Conservation (phyloP, 768 basidiomycete genomes). For the Tulasnella sp. region DNA sequence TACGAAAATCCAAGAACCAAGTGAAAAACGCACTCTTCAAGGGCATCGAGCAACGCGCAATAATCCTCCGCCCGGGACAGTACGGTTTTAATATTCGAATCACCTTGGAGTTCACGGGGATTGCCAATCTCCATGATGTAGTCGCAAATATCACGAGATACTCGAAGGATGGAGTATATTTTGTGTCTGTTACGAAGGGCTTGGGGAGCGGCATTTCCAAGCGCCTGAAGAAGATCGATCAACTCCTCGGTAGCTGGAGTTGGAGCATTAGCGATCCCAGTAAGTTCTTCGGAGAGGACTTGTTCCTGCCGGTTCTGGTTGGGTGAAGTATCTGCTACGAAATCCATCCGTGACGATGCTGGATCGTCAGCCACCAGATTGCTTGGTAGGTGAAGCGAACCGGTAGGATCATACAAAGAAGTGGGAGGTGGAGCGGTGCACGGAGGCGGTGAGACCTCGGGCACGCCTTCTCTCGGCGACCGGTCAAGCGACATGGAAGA, state of each 20-base stretch:
- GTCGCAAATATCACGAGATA: background rate
- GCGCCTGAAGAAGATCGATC: background rate
- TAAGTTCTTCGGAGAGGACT: background rate
- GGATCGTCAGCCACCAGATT: background rate
- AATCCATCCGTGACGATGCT: no score
- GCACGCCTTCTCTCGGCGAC: background rate
- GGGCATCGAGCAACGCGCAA: background rate
- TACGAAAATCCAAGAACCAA: background rate
- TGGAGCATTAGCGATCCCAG: background rate
- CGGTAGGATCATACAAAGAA: background rate
- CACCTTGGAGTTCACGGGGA: background rate
- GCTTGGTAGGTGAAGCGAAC: background rate
- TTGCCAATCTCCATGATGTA: background rate
- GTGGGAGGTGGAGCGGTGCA: no score
- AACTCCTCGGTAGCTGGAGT: background rate
- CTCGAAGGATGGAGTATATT: background rate
- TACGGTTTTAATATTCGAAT: background rate
- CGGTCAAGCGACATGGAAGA: no score
- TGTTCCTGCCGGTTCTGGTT: background rate
- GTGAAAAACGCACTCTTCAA: background rate
- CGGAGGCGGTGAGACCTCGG: no score
- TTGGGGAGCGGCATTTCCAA: background rate
- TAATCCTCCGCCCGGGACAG: background rate
- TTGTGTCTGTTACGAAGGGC: background rate
- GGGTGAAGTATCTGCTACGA: background rate